phyloP scores from a whole-genome alignment of 2,329 filamentous ascomycete species.

The Periconia macrospinosa region DNA sequence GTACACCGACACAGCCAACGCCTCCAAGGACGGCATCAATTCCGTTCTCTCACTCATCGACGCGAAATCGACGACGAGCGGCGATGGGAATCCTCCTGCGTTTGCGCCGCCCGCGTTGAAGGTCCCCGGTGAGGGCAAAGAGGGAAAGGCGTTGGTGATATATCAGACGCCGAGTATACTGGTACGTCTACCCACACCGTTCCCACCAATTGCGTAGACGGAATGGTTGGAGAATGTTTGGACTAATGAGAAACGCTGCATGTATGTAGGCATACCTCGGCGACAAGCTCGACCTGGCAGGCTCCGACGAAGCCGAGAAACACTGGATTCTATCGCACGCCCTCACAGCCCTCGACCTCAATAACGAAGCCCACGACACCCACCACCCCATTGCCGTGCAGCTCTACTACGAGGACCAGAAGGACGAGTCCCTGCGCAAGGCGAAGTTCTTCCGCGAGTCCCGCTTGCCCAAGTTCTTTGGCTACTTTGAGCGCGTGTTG shows the following conservation, averaged over 20 bases:
- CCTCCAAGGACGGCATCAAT: conserved; percentile 53
- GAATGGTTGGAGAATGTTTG: too few species aligned
- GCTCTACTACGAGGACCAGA: conserved; percentile 76
- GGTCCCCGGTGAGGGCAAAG: conserved; percentile 50
- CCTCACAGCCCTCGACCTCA: conserved; percentile 72
- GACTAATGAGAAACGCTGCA: background rate
- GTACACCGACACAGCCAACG: conserved; percentile 65
- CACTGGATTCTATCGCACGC: conserved; percentile 65
- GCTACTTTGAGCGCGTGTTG: conserved; percentile 70
- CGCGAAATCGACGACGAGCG: conserved; percentile 52
- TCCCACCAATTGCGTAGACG: background rate
- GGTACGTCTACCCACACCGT: background rate
- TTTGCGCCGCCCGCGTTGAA: conserved; percentile 69
- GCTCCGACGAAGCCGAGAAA: conserved; percentile 51
- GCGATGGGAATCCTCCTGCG: conserved; percentile 61
- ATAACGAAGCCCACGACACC: conserved; percentile 72
- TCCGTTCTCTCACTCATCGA: conserved; percentile 54
- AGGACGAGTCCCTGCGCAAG: conserved; percentile 62
- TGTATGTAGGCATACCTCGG: conserved; percentile 62
- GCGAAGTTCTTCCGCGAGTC: conserved; percentile 61
- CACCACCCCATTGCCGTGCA: conserved; percentile 69
- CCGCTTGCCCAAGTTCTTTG: conserved; percentile 72
- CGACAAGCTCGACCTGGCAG: conserved; percentile 59
- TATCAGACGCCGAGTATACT: conserved; percentile 75
- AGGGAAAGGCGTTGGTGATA: conserved; percentile 62